A percentile compares a stretch with the other conserved stretches of the same genome.
phyloP scores from a whole-genome alignment of 1,284 basidiomycete species.

The Leccinum variabile region DNA sequence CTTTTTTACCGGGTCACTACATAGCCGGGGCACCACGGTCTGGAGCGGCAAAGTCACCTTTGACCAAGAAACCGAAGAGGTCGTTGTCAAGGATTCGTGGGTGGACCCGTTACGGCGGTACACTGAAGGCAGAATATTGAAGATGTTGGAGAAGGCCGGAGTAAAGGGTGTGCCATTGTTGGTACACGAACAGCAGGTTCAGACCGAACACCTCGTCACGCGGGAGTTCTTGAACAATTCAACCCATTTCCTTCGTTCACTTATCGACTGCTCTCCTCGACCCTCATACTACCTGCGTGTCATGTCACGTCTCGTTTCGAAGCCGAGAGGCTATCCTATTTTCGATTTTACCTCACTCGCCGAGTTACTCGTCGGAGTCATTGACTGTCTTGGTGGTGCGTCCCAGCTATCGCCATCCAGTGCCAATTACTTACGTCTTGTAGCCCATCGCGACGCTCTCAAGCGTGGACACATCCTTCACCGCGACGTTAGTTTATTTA shows the following conservation, averaged over 20 bases:
- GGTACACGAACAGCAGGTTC: background rate
- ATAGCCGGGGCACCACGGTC: background rate
- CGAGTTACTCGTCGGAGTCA: background rate
- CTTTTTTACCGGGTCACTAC: background rate
- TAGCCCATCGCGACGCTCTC: slow-evolving; percentile 7
- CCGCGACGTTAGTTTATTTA: slow-evolving; percentile 8
- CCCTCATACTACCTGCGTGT: background rate
- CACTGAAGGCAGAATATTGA: background rate
- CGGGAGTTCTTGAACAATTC: background rate
- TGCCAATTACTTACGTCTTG: background rate
- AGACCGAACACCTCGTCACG: background rate
- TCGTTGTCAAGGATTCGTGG: background rate
- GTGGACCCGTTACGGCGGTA: background rate
- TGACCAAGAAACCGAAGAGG: background rate
- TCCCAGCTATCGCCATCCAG: background rate
- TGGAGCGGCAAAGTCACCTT: background rate
- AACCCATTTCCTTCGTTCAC: background rate
- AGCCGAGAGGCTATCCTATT: background rate
- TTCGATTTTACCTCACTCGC: background rate
- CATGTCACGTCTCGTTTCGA: background rate
- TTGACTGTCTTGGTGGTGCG: background rate
- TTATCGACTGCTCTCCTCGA: background rate
- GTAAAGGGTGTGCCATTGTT: background rate
- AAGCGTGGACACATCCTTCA: background rate
- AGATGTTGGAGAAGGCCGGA: background rate